Conservation (phyloP, 1,284 basidiomycete species). For the Lentinula novae-zelandiae region DNA sequence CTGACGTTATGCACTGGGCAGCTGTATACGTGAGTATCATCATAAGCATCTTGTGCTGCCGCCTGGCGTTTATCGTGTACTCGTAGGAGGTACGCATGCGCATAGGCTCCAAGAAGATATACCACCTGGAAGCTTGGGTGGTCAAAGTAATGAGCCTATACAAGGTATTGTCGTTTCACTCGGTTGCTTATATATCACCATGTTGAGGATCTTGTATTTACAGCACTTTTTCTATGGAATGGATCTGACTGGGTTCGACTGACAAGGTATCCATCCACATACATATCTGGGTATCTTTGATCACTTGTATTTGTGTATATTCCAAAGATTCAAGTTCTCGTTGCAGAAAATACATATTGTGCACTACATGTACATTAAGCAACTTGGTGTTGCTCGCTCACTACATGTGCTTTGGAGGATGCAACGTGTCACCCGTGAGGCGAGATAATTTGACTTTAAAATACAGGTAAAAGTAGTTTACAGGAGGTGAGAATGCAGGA, state of each 20-base stretch:
- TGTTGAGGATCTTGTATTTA: constrained; percentile 3
- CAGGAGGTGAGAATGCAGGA: not conserved
- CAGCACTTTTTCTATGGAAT: constrained; percentile 54
- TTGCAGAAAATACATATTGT: not conserved
- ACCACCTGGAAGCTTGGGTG: constrained; percentile 92
- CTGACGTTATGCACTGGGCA: constrained; percentile 94
- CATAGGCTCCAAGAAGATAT: constrained; percentile 90
- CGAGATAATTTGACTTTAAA: not conserved
- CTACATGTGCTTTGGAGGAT: not conserved
- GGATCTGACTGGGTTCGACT: constrained; percentile 60
- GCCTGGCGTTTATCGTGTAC: not conserved
- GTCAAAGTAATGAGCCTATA: constrained; percentile 81
- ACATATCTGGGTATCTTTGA: not conserved
- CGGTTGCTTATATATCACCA: constrained; percentile 1
- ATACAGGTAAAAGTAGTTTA: not conserved
- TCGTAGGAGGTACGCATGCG: constrained; percentile 86
- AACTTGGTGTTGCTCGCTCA: not conserved
- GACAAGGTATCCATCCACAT: not conserved
- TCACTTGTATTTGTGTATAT: no score
- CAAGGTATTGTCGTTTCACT: constrained; percentile 34
- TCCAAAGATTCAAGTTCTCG: no score
- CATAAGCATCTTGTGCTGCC: not conserved
- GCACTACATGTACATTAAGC: not conserved
- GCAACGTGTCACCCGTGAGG: not conserved
- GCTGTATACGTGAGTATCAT: constrained; percentile 79